Conservation (phyloP, 75 land plant genomes). For the Adiantum capillusveneris region DNA sequence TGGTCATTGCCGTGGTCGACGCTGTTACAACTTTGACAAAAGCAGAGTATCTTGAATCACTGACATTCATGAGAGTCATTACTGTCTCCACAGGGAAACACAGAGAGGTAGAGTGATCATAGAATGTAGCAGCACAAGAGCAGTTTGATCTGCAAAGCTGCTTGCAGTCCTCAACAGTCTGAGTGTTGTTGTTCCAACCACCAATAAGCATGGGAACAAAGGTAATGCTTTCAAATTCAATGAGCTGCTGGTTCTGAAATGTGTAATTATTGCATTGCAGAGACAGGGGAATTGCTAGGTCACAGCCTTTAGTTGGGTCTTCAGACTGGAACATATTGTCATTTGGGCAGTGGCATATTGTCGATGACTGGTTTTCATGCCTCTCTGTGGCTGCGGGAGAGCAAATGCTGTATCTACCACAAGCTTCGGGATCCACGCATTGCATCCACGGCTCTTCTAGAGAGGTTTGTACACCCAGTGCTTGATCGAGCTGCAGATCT, state of each 20-base stretch:
- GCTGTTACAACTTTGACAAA: no score
- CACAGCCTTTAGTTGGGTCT: not conserved
- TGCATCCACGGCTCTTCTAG: not conserved
- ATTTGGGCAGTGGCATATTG: not conserved
- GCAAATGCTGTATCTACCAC: not conserved
- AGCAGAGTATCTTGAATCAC: not conserved
- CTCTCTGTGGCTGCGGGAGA: not conserved
- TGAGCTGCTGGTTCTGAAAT: no score
- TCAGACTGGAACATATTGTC: not conserved
- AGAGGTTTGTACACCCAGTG: not conserved
- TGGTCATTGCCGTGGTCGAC: no score
- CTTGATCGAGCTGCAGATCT: not conserved
- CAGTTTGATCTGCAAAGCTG: no score
- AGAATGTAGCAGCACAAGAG: no score
- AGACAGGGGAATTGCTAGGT: no score
- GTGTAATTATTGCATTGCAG: no score
- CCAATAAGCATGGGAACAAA: no score
- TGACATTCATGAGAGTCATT: not conserved
- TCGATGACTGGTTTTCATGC: not conserved
- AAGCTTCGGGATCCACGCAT: not conserved
- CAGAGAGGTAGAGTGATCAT: not conserved
- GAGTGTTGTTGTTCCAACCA: no score
- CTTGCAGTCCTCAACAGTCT: no score
- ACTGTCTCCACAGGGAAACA: not conserved
- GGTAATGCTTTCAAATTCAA: no score